Base-by-base conservation (phyloP, 2,329 filamentous ascomycete genomes). In the Beauveria varroae region DNA sequence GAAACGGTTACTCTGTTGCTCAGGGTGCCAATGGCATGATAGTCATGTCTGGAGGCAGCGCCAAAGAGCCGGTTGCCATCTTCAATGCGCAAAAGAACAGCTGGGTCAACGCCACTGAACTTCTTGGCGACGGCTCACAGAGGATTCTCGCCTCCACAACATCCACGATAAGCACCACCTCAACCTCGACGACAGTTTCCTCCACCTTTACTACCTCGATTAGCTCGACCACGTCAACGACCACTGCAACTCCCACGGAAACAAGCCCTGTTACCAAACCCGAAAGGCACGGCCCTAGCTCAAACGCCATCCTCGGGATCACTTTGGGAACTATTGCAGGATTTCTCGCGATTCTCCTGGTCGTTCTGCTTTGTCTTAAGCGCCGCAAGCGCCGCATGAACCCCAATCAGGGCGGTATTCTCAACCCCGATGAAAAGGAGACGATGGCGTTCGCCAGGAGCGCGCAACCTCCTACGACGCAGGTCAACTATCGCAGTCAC, bases 301-400 rank as follows among this genome's bases (percentile, higher is more conserved):
- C 77, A 70, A 77, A 81, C 73, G 66, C 85, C 8, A 88, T 96
- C 30, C 81, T 97, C 1, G 93, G 90, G 40, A 90, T 90, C 56
- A 90, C 90, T 0, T 80, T 98, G 1, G 92, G 93, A 14, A 86
- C 87, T n/a, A 86, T 96, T 24, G 83, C 90, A 57, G 91, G 89
- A 20, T 77, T 91, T 57, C 86, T 88, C 22, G 75, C 86, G 0
- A 70, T 96, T 7, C 77, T 96, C n/a, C 79, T 89, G 28, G 72
- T 90, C 1, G 71, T 91, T n/a, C 80, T 97, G 22, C 77, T 95
- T 56, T 78, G 89, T 9, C 59, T 76, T 66, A 85, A 83, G 70
- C 81, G 81, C 67, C 81, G 81, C 66, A 82, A 78, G 60, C 75
- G 78, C 56, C 79, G 80, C 59, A 70, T 74, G 14, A 62, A 62